Evolutionary conservation across 2,329 filamentous ascomycete genomes (phyloP).

Genomic region (Mycosphaerella sp.): DNA sequence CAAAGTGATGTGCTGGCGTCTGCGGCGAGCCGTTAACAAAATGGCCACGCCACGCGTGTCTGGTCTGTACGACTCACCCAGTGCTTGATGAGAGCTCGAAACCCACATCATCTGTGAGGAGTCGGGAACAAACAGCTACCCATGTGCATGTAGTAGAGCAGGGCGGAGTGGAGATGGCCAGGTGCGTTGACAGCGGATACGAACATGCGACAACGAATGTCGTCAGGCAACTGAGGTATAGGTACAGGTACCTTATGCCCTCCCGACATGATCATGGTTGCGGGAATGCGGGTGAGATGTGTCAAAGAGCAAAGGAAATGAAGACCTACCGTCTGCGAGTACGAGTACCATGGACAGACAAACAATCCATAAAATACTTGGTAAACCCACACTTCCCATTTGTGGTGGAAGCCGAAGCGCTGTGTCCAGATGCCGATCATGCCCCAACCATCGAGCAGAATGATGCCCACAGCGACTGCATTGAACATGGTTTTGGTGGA

Average conservation of each 20-base stretch:
- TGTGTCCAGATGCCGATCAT: constrained; percentile 54
- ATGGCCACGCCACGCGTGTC: too few species aligned
- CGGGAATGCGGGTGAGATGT: neutral
- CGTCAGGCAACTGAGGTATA: too few species aligned
- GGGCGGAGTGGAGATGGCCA: neutral
- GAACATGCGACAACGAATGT: neutral
- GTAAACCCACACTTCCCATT: constrained; percentile 23
- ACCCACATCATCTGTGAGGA: too few species aligned
- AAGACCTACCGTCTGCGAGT: constrained; percentile 52
- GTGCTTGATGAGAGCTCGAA: too few species aligned
- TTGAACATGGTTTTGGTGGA: constrained; percentile 65
- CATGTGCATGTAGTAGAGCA: neutral
- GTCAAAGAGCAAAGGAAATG: neutral
- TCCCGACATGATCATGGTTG: too few species aligned
- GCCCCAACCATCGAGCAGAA: constrained; percentile 55
- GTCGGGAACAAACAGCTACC: too few species aligned
- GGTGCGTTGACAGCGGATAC: constrained; percentile 9
- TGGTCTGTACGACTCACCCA: too few species aligned
- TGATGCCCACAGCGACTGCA: constrained; percentile 54
- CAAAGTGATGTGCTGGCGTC: too few species aligned
- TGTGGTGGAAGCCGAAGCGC: constrained; percentile 34
- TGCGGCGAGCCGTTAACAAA: too few species aligned
- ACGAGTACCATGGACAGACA: constrained; percentile 64
- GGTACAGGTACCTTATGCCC: too few species aligned
- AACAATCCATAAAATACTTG: constrained; percentile 55